A percentile compares a stretch with the other conserved stretches of the same genome.
Conservation (phyloP, 306 rosid genomes). For the Prunus kanzakura region DNA sequence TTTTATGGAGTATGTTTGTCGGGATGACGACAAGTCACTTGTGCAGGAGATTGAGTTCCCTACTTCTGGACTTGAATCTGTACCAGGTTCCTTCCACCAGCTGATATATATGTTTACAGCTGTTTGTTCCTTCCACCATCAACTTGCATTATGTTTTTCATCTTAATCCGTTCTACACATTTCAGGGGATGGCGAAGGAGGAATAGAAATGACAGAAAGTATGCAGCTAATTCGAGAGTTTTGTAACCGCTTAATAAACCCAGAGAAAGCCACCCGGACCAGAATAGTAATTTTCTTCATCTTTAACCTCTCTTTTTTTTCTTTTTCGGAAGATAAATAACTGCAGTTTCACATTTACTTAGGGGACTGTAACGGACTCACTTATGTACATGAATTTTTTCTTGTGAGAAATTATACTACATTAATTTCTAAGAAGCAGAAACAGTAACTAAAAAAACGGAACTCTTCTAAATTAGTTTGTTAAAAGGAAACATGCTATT, state of each 20-base stretch:
- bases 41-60: conserved; percentile 97
- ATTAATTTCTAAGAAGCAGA: neutral
- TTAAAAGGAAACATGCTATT: neutral
- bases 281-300: conserved; percentile 67
- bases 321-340: neutral
- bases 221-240: conserved; percentile 88
- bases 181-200: conserved; percentile 98
- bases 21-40: conserved; percentile 24
- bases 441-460: too few relatives aligned
- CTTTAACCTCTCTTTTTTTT: neutral
- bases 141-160: neutral
- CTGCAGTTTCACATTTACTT: neutral
- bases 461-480: neutral
- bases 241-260: conserved; percentile 48
- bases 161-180: conserved; percentile 15
- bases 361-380: neutral
- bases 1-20: conserved; percentile 21
- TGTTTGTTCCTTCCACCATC: neutral
- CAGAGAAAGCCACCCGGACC: conserved; percentile 66
- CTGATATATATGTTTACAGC: neutral
- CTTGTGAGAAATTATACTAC: neutral
- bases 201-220: conserved; percentile 91
- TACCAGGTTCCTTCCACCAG: conserved; percentile 65
- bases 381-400: too few relatives aligned
- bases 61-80: conserved; percentile 86